Evolutionary conservation across 2,329 filamentous ascomycete genomes (phyloP).

Genomic region (Corinectria fuckeliana): DNA sequence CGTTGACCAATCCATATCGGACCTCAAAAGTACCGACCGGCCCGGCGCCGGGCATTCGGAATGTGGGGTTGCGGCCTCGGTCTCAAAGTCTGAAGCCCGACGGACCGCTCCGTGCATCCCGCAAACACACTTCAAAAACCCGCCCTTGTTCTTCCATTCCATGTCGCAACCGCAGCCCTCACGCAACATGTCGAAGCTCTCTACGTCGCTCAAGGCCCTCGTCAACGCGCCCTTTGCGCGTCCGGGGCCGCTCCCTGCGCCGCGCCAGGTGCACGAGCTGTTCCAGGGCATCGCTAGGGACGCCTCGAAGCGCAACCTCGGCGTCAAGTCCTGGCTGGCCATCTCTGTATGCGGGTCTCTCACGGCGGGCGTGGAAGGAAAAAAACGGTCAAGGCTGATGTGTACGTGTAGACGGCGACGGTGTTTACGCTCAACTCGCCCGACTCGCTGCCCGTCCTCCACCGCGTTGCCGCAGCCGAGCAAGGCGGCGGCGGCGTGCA

Average conservation of each 20-base stretch:
- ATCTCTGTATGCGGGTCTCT: conserved; percentile 59
- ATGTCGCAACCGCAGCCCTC: conserved; percentile 28
- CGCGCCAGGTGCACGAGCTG: conserved; percentile 66
- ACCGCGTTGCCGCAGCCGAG: conserved; percentile 53
- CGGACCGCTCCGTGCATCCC: neutral
- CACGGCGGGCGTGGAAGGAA: too few relatives aligned
- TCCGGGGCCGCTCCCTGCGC: conserved; percentile 69
- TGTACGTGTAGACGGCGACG: conserved; percentile 67
- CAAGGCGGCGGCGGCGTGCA: conserved; percentile 43
- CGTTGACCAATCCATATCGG: conserved; percentile 12
- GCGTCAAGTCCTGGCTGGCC: conserved; percentile 69
- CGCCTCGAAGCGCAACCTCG: conserved; percentile 67
- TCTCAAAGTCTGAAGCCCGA: conserved; percentile 30
- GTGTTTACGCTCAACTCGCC: conserved; percentile 89
- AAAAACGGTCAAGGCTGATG: conserved; percentile 7
- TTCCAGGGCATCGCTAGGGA: conserved; percentile 70
- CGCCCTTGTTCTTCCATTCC: neutral
- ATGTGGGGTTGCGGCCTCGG: conserved; percentile 27
- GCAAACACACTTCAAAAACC: conserved; percentile 14
- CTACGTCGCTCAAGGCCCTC: conserved; percentile 72
- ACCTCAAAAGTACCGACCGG: conserved; percentile 23
- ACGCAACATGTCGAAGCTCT: conserved; percentile 73
- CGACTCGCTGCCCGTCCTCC: conserved; percentile 71
- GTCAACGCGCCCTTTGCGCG: conserved; percentile 73
- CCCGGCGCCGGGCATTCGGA: conserved; percentile 20